These are phyloP conservation scores for Hymenoscyphus fructigenus DNA, from an alignment of 2,329 filamentous ascomycete species.

Conservation along the genomic window DNA sequence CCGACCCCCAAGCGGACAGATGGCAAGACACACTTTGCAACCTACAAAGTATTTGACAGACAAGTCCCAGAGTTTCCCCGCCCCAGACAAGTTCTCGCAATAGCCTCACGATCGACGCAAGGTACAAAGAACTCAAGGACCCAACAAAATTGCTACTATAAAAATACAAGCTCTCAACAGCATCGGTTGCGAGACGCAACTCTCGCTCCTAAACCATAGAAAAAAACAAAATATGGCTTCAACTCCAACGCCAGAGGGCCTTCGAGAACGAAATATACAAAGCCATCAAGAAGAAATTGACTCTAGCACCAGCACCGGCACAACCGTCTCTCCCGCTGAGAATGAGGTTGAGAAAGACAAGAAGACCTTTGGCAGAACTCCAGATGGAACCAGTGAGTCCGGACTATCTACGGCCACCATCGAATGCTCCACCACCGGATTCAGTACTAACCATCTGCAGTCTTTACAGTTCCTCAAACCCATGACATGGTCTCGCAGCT, in stretches of 20 bases:
- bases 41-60: background rate
- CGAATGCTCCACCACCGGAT: background rate
- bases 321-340: slow-evolving; percentile 18
- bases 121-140: background rate
- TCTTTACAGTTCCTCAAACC: slow-evolving; percentile 92
- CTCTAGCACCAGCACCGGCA: slow-evolving; percentile 17
- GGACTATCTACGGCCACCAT: background rate
- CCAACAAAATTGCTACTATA: background rate
- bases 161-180: slow-evolving; percentile 10
- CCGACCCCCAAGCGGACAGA: slow-evolving; percentile 1
- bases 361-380: slow-evolving; percentile 89
- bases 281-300: slow-evolving; percentile 14
- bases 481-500: slow-evolving; percentile 99
- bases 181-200: slow-evolving; percentile 13
- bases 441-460: slow-evolving; percentile 46
- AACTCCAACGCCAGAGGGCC: slow-evolving; percentile 19
- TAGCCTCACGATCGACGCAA: background rate
- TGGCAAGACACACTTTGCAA: background rate
- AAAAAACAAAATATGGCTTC: slow-evolving; percentile 7
- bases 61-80: slow-evolving; percentile 7
- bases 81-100: slow-evolving; percentile 2
- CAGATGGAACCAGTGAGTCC: slow-evolving; percentile 81
- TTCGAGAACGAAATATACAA: slow-evolving; percentile 30
- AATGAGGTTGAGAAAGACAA: slow-evolving; percentile 49
- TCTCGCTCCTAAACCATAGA: slow-evolving; percentile 18